phyloP scores from a whole-genome alignment of 768 basidiomycete species.

The Hortiboletus flavorubellus region DNA sequence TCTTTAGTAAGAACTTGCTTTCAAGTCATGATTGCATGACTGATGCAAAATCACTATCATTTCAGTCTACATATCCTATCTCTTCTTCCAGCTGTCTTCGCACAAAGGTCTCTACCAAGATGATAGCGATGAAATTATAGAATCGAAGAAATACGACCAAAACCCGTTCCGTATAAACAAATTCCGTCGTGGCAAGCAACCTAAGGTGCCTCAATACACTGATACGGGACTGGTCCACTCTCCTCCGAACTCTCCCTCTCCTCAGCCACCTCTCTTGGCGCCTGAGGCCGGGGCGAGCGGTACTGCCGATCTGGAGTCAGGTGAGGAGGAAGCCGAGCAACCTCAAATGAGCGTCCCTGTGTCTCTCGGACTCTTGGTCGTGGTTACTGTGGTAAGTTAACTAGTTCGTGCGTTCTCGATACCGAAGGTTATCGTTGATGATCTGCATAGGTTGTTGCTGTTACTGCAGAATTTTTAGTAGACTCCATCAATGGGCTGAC shows the following conservation, averaged over 20 bases:
- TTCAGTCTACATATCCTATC: slow-evolving; percentile 68
- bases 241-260: slow-evolving; percentile 6
- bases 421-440: neutral
- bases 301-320: slow-evolving; percentile 12
- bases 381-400: slow-evolving; percentile 58
- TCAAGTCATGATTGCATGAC: neutral
- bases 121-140: slow-evolving; percentile 33
- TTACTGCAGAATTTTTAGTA: slow-evolving; percentile 68
- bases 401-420: neutral
- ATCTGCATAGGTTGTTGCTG: slow-evolving; percentile 43
- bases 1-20: slow-evolving; percentile 56
- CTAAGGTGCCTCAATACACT: neutral
- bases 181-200: slow-evolving; percentile 15
- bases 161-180: slow-evolving; percentile 32
- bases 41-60: neutral
- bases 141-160: slow-evolving; percentile 41
- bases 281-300: neutral
- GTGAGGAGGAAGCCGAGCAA: slow-evolving; percentile 36
- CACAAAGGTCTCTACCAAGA: slow-evolving; percentile 69
- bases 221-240: slow-evolving; percentile 6
- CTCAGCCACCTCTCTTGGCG: neutral
- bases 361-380: slow-evolving; percentile 48
- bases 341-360: slow-evolving; percentile 54
- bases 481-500: slow-evolving; percentile 80
- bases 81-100: slow-evolving; percentile 78